phyloP scores from a whole-genome alignment of 2,329 filamentous ascomycete genomes.

The Dactylonectria macrodidyma region DNA sequence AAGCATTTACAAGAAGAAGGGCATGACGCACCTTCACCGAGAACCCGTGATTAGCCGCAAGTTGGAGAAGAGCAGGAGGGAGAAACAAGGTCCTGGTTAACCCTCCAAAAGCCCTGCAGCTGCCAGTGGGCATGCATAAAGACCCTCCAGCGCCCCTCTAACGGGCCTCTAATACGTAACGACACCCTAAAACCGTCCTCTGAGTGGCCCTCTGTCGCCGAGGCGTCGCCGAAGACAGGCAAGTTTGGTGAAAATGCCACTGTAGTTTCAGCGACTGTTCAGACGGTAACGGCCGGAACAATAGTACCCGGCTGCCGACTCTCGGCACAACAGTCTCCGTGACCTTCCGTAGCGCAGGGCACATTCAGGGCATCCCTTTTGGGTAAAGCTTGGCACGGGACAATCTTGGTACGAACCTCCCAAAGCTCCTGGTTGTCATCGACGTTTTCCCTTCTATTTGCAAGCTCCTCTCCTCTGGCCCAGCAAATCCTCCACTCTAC shows the following conservation, averaged over 20 bases:
- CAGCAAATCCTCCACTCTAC: constrained; percentile 31
- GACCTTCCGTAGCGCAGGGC: constrained; percentile 46
- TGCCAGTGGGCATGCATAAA: not conserved
- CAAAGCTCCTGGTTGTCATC: constrained; percentile 46
- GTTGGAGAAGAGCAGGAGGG: constrained; percentile 10
- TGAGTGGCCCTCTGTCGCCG: constrained; percentile 24
- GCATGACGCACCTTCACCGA: constrained; percentile 40
- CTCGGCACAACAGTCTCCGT: constrained; percentile 47
- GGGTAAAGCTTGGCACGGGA: constrained; percentile 48
- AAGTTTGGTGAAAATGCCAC: not conserved
- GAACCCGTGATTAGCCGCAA: constrained; percentile 48
- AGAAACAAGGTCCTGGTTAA: constrained; percentile 1
- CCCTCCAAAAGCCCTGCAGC: constrained; percentile 8
- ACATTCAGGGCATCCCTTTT: constrained; percentile 37
- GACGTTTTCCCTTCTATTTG: constrained; percentile 44
- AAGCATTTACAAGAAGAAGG: constrained; percentile 11
- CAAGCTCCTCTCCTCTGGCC: constrained; percentile 35
- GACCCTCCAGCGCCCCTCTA: constrained; percentile 13
- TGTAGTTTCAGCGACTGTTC: not conserved
- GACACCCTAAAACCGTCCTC: constrained; percentile 23
- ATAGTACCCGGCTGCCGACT: constrained; percentile 36
- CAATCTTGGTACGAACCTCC: constrained; percentile 51
- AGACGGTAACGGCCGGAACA: constrained; percentile 43
- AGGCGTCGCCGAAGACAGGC: constrained; percentile 20
- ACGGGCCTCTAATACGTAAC: constrained; percentile 25